Evolutionary conservation across 768 basidiomycete genomes (phyloP).

Genomic region (Amanita rimosa): DNA sequence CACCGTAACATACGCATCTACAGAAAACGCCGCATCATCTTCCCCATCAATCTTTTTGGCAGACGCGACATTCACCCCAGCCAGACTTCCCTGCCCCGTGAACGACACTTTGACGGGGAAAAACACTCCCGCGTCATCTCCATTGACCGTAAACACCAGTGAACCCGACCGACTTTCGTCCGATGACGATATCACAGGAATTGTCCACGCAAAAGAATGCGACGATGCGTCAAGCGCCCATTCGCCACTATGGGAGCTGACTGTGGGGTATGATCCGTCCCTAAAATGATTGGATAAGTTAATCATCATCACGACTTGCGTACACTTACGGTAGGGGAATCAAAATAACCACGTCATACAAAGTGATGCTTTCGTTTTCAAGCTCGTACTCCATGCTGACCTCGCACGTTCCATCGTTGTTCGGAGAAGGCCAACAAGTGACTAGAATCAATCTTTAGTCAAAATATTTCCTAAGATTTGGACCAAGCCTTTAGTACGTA

Average conservation of each 20-base stretch:
- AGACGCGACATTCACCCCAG: slow-evolving; percentile 48
- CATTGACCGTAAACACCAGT: slow-evolving; percentile 86
- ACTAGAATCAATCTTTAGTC: slow-evolving; percentile 34
- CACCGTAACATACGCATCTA: slow-evolving; percentile 38
- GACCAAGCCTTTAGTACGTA: slow-evolving; percentile 30
- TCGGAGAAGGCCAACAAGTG: slow-evolving; percentile 94
- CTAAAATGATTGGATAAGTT: slow-evolving; percentile 20
- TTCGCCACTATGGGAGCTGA: slow-evolving; percentile 62
- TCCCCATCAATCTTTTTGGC: slow-evolving; percentile 43
- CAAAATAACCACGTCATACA: slow-evolving; percentile 80
- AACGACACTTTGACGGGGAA: slow-evolving; percentile 90
- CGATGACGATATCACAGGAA: slow-evolving; percentile 48
- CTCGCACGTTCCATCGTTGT: slow-evolving; percentile 85
- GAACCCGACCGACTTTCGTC: slow-evolving; percentile 64
- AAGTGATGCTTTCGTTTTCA: slow-evolving; percentile 67
- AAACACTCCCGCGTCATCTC: slow-evolving; percentile 75
- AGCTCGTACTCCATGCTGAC: slow-evolving; percentile 98
- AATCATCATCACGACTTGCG: neutral
- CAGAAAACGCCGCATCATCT: slow-evolving; percentile 31
- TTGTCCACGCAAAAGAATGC: slow-evolving; percentile 80
- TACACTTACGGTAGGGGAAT: slow-evolving; percentile 84
- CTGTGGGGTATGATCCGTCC: slow-evolving; percentile 75
- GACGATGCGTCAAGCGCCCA: slow-evolving; percentile 76
- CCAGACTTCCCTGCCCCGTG: slow-evolving; percentile 69
- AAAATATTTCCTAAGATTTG: slow-evolving; percentile 1